Percentiles rank a stretch among this genome's conserved stretches.
These are phyloP conservation scores for Botrytis porri DNA, from an alignment of 2,329 filamentous ascomycete genomes.

Conservation along the genomic window DNA sequence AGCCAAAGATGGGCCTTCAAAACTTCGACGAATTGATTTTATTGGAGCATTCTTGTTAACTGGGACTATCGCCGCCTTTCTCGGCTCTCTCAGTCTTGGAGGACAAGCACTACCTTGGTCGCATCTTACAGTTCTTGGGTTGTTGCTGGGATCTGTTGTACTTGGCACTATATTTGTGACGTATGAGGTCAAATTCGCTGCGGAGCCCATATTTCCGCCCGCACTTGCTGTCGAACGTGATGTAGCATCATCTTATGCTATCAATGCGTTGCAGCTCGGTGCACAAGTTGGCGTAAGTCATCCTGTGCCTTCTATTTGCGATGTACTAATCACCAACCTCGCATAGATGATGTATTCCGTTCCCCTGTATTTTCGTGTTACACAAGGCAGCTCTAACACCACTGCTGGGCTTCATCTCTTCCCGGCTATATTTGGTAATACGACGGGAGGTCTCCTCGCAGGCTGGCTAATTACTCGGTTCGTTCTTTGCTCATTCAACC, in stretches of 20 bases:
- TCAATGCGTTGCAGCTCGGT: slow-evolving; percentile 51
- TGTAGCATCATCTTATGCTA: slow-evolving; percentile 52
- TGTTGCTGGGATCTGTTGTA: slow-evolving; percentile 38
- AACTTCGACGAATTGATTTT: slow-evolving; percentile 69
- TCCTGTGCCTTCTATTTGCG: slow-evolving; percentile 17
- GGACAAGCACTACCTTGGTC: slow-evolving; percentile 44
- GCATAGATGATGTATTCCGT: slow-evolving; percentile 59
- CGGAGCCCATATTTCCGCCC: slow-evolving; percentile 59
- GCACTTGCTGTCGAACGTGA: slow-evolving; percentile 51
- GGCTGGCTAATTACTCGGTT: slow-evolving; percentile 43
- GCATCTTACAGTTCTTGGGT: slow-evolving; percentile 37
- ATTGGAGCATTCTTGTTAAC: slow-evolving; percentile 58
- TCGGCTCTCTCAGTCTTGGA: slow-evolving; percentile 49
- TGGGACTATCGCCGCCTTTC: slow-evolving; percentile 33
- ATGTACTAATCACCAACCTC: not conserved
- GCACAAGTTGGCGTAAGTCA: slow-evolving; percentile 55
- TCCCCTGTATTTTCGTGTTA: slow-evolving; percentile 68
- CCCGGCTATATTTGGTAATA: slow-evolving; percentile 66
- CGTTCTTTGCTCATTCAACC: not conserved
- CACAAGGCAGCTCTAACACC: slow-evolving; percentile 54
- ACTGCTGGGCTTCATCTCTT: slow-evolving; percentile 59
- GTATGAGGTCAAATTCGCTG: slow-evolving; percentile 44
- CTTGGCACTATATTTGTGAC: slow-evolving; percentile 29
- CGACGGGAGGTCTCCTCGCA: slow-evolving; percentile 58
- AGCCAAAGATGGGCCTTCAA: slow-evolving; percentile 60